These are phyloP conservation scores for Ilyonectria sp. DNA, from an alignment of 2,329 filamentous ascomycete species.

Conservation along the genomic window DNA sequence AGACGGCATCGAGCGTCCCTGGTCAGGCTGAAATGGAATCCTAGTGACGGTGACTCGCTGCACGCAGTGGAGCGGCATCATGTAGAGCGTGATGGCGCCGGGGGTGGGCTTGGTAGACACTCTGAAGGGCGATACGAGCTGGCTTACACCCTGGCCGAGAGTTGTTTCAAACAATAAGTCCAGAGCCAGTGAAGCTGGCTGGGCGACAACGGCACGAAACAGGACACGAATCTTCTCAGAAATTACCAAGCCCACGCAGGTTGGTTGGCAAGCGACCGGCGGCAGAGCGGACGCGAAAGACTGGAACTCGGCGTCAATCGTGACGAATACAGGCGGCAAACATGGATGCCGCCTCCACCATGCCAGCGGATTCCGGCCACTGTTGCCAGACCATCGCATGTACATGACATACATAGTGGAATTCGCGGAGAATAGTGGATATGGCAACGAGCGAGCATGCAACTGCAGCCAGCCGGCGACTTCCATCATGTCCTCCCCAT, in stretches of 20 bases:
- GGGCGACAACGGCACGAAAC: slow-evolving; percentile 38
- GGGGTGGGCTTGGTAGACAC: slow-evolving; percentile 24
- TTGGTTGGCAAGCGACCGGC: slow-evolving; percentile 30
- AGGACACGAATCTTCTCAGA: slow-evolving; percentile 9
- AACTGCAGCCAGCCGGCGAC: slow-evolving; percentile 4
- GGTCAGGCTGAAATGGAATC: slow-evolving; percentile 26
- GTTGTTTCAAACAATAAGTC: slow-evolving; percentile 20
- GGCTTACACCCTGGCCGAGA: slow-evolving; percentile 27
- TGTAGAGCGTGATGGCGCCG: slow-evolving; percentile 7
- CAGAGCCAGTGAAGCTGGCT: slow-evolving; percentile 26
- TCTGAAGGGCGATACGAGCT: slow-evolving; percentile 29
- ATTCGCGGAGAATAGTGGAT: slow-evolving; percentile 22
- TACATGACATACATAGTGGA: slow-evolving; percentile 19
- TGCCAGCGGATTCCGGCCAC: slow-evolving; percentile 39
- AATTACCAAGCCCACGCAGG: slow-evolving; percentile 1
- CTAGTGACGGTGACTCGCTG: slow-evolving; percentile 9
- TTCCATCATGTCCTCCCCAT: slow-evolving; percentile 10
- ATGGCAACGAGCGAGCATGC: slow-evolving; percentile 1
- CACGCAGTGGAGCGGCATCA: slow-evolving; percentile 11
- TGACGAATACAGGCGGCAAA: slow-evolving; percentile 38
- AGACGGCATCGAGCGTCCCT: slow-evolving; percentile 12
- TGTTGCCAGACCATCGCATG: slow-evolving; percentile 25
- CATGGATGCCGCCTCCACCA: slow-evolving; percentile 34
- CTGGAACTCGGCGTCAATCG: slow-evolving; percentile 40
- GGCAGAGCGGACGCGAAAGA: slow-evolving; percentile 28